These are phyloP conservation scores for Pythium dissimile DNA, from an alignment of 352 stramenopile genomes.

Conservation along the genomic window DNA sequence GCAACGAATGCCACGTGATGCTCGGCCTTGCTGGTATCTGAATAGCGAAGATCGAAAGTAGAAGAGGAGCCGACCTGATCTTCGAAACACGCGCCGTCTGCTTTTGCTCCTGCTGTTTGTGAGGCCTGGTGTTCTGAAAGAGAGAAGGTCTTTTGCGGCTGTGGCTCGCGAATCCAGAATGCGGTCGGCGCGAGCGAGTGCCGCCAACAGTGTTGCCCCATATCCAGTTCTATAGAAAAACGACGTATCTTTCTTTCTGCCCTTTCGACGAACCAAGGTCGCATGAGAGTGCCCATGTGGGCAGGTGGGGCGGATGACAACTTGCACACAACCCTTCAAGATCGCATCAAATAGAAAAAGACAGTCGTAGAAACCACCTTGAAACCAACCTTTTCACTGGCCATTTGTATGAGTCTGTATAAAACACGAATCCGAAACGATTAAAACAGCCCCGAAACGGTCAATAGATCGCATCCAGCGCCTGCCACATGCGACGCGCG, in stretches of 20 bases:
- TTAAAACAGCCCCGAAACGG: conserved; percentile 9
- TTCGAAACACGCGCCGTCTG: too few relatives aligned
- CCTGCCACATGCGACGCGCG: conserved; percentile 51
- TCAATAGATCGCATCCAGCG: conserved; percentile 35
- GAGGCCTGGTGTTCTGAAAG: background rate
- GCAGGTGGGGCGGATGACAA: background rate
- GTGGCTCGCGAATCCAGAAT: conserved; percentile 2
- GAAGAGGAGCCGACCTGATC: too few relatives aligned
- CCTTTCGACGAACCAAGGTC: conserved; percentile 17
- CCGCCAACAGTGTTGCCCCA: conserved; percentile 10
- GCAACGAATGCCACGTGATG: too few relatives aligned
- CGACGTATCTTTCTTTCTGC: conserved; percentile 29
- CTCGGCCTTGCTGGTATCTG: too few relatives aligned
- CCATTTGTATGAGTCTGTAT: conserved; percentile 6
- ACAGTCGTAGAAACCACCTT: conserved; percentile 17
- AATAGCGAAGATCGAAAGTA: too few relatives aligned
- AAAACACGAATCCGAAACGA: conserved; percentile 13
- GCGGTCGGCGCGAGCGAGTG: background rate
- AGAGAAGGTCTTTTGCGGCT: background rate
- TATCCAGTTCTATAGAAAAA: conserved; percentile 34
- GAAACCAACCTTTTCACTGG: background rate
- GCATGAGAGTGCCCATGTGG: background rate
- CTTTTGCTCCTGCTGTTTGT: too few relatives aligned
- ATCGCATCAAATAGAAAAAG: conserved; percentile 30
- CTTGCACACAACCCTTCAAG: conserved; percentile 20